Base-by-base conservation (phyloP, 73 alveolate species). In the Blepharisma stoltei region DNA sequence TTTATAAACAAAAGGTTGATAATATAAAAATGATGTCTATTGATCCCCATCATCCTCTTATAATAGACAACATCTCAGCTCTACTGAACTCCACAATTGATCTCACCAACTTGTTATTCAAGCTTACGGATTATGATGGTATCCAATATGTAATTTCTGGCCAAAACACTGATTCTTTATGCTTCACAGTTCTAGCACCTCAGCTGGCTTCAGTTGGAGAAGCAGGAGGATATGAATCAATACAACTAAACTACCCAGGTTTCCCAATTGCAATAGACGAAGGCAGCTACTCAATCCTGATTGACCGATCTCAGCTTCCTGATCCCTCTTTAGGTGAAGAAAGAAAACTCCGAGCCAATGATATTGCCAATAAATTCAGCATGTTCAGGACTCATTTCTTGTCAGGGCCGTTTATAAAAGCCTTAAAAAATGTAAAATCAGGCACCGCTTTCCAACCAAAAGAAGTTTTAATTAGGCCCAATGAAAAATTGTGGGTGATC, bases 221-320 rank as follows among this genome's bases (percentile, higher is more conserved):
- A 9, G 73, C 73, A 60, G 73, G 73, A 20, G 73, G 73, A 8
- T 60, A 18, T 5, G 73, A 60, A 9, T n/a, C 73, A 8, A 60
- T 60, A n/a, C 48, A 60, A 5, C 73, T 14, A 38, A n/a, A 60
- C 46, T 60, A 14, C 46, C 45, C 38, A 60, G 73, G 73, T 60
- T 60, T 60, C 45, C 73, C 73, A 60, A 60, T 11, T 38, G 73
- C 14, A n/a, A 60, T 38, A 60, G 23, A 52, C 4, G 27, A 11
- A 52, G 4, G 4, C n/a, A 52, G 27, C 66, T 25, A 14, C 2
- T 14, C 49, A 20, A 9, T 60, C 46, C 3, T 18, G 49, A 25
- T 60, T 14, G 45, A 60, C 73, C 14, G 46, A 25, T 60, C 73
- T 9, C 48, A 14, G 18, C 46, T 60, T n/a, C 73, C 73, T 25